Evolutionary conservation across 805 yeast species (phyloP), one percentile per base, ranked within the genome.

Genomic region (Limtongia smithiae): DNA sequence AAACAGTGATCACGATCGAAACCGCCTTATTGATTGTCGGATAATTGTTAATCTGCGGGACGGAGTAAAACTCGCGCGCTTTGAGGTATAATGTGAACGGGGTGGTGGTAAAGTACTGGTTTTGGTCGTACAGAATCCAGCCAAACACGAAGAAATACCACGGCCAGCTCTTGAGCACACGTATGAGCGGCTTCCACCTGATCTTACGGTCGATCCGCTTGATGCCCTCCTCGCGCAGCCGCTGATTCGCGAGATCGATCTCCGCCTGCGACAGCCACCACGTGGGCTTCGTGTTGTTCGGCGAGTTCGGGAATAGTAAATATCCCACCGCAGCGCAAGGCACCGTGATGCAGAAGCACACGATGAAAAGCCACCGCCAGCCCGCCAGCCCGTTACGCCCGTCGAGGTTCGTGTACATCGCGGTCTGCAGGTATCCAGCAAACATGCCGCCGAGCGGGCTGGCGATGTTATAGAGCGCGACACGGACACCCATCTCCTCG

Each of bases 331-430:
- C 18, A 0, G 74, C 75, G 18, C 71, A 65, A 2, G 67, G 68
- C 3, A 70, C 53, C 3, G 70, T 65, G 49, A 82, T 72, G 44
- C 80, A 71, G 58, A 79, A 79, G 58, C 70, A 61, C 45, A 83
- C 71, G 17, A 83, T 60, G 55, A 83, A 83, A 20, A 83, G 67
- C 80, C 82, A 83, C 45, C 76, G 70, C 88, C 88, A 83, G 21
- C 83, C 83, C 8, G 65, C 66, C 61, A 69, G 65, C 3, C 78
- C 74, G 14, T 57, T 52, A 1, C 59, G 50, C 15, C 79, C 80
- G 28, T 77, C 67, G 65, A 82, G 67, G 47, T 71, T 71, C 33
- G 60, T 47, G 30, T 55, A 55, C 30, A 79, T 71, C n/a, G 78
- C 76, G n/a, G 81, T 76, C 57, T 79, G 80, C 32, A 80, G 68